Base-by-base conservation (phyloP, 441 rosid genomes). In the Adansonia gregorii region DNA sequence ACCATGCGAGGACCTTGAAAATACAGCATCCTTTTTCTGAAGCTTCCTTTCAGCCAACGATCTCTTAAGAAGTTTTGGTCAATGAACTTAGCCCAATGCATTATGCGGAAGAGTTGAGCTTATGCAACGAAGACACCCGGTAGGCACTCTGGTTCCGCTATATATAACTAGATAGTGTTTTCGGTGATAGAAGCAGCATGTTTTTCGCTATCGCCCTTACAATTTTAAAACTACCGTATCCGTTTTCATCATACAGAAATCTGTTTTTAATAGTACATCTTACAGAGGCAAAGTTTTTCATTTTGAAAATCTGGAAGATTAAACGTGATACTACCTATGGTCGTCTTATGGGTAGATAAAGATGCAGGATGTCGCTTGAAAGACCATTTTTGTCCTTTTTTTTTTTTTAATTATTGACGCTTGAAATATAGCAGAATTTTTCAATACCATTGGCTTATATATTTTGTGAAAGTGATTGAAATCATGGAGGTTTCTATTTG, bases 21-120 rank as follows among this genome's bases (percentile, higher is more conserved):
- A 12, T 72, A 1, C 11, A 11, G 35, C 49, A 11, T 27, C 12
- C 65, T n/a, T 72, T 35, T 17, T 17, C n/a, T 56, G 35, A 51
- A 72, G 52, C 66, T 55, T 58, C 65, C 65, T 41, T 56, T 56
- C 51, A 35, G 76, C 51, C 45, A 19, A 71, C 54, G 6, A 31
- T 56, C 65, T 56, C 10, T 56, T 39, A 17, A 41, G 6, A 49
- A 14, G 15, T 45, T 72, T 52, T 72, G n/a, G 15, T 27, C n/a
- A 8, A 8, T 72, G 54, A 20, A 22, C 8, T 19, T 1, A 12
- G 31, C 55, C 3, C 31, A 39, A 6, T 2, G 6, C 31, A 35
- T 55, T 58, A n/a, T 54, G n/a, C n/a, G 1, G 27, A 17, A 17
- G 31, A 55, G 51, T 2, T 56, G 51, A 56, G 52, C 35, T n/a